A percentile compares a stretch with the other conserved stretches of the same genome.
These are phyloP conservation scores for Zasmidium angulare DNA, from an alignment of 2,329 filamentous ascomycete genomes.

Conservation along the genomic window DNA sequence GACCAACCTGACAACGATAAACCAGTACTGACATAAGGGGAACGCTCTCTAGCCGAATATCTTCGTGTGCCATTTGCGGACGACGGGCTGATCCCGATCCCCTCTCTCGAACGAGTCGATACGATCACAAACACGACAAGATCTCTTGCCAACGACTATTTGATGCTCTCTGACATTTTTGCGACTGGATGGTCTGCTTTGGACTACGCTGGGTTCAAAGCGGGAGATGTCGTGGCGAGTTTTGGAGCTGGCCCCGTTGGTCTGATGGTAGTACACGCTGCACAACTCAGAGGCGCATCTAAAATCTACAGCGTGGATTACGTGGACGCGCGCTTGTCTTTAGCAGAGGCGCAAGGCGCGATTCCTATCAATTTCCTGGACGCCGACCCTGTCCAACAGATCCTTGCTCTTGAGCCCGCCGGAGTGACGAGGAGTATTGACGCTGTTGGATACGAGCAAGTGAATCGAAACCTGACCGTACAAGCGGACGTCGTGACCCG, in stretches of 20 bases:
- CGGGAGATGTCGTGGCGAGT: conserved; percentile 1
- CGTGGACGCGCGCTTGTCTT: conserved; percentile 59
- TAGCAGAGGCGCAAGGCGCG: conserved; percentile 61
- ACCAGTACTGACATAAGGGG: no score
- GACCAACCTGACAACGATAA: no score
- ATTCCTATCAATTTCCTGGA: conserved; percentile 61
- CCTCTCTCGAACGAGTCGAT: not conserved
- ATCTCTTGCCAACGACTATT: not conserved
- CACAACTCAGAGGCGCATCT: conserved; percentile 58
- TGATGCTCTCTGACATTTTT: conserved; percentile 7
- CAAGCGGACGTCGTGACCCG: conserved; percentile 9
- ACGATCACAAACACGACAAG: not conserved
- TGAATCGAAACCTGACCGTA: not conserved
- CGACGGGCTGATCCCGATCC: not conserved
- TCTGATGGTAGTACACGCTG: conserved; percentile 64
- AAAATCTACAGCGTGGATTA: conserved; percentile 63
- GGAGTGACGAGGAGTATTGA: conserved; percentile 65
- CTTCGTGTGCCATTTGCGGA: not conserved
- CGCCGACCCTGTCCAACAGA: conserved; percentile 59
- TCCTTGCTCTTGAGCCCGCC: conserved; percentile 57
- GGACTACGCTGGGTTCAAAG: not conserved
- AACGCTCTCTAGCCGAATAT: not conserved
- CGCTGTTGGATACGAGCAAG: conserved; percentile 60
- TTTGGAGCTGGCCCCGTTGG: conserved; percentile 6
- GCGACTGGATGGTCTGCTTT: conserved; percentile 6